Percentiles rank a stretch among this genome's conserved stretches.
These are phyloP conservation scores for Microdochium paspali DNA, from an alignment of 2,329 filamentous ascomycete genomes.

Conservation along the genomic window DNA sequence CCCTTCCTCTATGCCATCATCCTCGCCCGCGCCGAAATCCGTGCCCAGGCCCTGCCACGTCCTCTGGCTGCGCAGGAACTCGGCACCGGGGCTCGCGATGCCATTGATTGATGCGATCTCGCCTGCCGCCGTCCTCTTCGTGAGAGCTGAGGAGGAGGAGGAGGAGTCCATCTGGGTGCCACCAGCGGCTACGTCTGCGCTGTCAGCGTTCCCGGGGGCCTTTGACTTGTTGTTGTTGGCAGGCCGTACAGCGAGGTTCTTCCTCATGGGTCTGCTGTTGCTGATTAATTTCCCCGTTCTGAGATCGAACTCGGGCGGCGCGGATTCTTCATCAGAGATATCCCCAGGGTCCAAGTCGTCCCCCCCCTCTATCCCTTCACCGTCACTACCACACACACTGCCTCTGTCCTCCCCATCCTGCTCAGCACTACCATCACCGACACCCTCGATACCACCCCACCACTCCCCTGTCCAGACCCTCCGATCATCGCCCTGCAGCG, in stretches of 20 bases:
- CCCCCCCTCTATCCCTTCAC: conserved; percentile 2
- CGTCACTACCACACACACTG: conserved; percentile 10
- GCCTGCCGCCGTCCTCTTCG: conserved; percentile 45
- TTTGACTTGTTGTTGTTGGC: conserved; percentile 12
- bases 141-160: conserved; percentile 41
- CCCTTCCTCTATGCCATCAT: conserved; percentile 40
- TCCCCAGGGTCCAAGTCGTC: conserved; percentile 19
- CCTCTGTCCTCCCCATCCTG: conserved; percentile 13
- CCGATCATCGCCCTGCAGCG: conserved; percentile 63
- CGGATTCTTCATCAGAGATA: conserved; percentile 58
- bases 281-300: conserved; percentile 77
- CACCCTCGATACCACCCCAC: conserved; percentile 74
- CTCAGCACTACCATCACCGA: conserved; percentile 30
- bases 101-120: conserved; percentile 77
- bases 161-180: too few species aligned
- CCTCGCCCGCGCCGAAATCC: conserved; percentile 60
- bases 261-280: conserved; percentile 66
- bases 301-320: conserved; percentile 85
- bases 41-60: conserved; percentile 90
- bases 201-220: conserved; percentile 9
- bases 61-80: conserved; percentile 70
- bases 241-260: conserved; percentile 25
- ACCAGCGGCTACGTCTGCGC: too few species aligned
- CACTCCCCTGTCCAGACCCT: conserved; percentile 82
- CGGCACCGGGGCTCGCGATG: conserved; percentile 81